These are phyloP conservation scores for Nothophaeocryptopus gaeumannii DNA, from an alignment of 2,329 filamentous ascomycete genomes.

Conservation along the genomic window DNA sequence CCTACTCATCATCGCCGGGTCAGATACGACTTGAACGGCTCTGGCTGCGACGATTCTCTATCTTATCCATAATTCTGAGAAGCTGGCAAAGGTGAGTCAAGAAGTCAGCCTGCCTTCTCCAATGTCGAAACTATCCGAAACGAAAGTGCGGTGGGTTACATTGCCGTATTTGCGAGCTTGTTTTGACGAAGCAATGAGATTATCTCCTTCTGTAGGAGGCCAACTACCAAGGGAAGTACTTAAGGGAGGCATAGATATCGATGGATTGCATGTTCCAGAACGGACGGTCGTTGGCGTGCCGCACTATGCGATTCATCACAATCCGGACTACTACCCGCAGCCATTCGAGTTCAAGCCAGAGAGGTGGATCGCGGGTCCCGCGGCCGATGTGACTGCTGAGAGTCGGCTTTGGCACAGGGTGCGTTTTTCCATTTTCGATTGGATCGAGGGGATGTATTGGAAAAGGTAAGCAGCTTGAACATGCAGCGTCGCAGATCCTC, in stretches of 20 bases:
- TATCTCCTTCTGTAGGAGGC: constrained; percentile 44
- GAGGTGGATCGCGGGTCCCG: constrained; percentile 23
- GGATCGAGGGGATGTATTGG: constrained; percentile 24
- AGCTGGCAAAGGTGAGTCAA: constrained; percentile 28
- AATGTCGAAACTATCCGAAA: constrained; percentile 47
- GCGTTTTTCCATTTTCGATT: constrained; percentile 23
- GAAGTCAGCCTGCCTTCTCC: constrained; percentile 45
- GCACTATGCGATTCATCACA: constrained; percentile 37
- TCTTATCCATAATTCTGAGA: constrained; percentile 30
- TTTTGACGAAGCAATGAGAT: constrained; percentile 49
- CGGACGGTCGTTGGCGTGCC: constrained; percentile 36
- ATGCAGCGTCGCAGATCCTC: no score
- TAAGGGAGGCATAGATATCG: constrained; percentile 32
- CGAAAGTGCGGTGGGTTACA: constrained; percentile 35
- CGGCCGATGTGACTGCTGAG: neutral
- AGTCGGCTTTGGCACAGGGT: constrained; percentile 11
- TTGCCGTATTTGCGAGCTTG: constrained; percentile 46
- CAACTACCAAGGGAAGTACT: constrained; percentile 36
- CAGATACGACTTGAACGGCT: constrained; percentile 37
- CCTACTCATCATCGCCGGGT: constrained; percentile 32
- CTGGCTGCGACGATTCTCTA: constrained; percentile 39
- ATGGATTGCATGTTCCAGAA: constrained; percentile 36
- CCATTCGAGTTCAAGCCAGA: constrained; percentile 28
- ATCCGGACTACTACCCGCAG: constrained; percentile 29
- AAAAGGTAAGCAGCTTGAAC: constrained; percentile 8